A percentile compares a stretch with the other conserved stretches of the same genome.
These are phyloP conservation scores for Penicillium sp. DNA, from an alignment of 2,329 filamentous ascomycete genomes.

Conservation along the genomic window DNA sequence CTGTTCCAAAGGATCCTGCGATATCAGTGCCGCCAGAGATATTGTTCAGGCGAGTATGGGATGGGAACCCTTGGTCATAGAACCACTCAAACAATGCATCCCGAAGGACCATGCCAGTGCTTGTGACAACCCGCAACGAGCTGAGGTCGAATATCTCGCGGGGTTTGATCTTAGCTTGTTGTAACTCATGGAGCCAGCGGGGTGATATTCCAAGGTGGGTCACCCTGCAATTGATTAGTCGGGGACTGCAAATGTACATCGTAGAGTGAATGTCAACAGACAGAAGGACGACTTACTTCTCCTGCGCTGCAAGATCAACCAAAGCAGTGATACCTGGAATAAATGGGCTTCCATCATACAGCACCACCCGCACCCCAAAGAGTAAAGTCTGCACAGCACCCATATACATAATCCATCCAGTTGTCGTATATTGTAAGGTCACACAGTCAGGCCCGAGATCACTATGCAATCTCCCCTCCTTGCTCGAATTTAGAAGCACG, in stretches of 20 bases:
- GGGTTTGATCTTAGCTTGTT: conserved; percentile 62
- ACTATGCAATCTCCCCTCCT: conserved; percentile 60
- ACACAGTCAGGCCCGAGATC: conserved; percentile 44
- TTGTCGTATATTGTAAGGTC: conserved; percentile 62
- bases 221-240: conserved; percentile 58
- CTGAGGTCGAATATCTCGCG: conserved; percentile 62
- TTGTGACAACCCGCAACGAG: conserved; percentile 59
- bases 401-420: conserved; percentile 89
- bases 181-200: conserved; percentile 71
- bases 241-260: background rate
- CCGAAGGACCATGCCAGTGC: conserved; percentile 78
- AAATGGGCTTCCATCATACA: conserved; percentile 86
- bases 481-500: conserved; percentile 41
- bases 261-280: background rate
- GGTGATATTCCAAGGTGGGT: conserved; percentile 75
- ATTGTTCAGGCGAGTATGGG: conserved; percentile 57
- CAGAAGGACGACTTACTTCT: conserved; percentile 9
- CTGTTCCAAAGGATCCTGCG: conserved; percentile 33
- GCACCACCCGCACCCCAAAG: conserved; percentile 58
- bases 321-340: conserved; percentile 57
- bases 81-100: conserved; percentile 78
- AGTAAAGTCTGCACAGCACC: conserved; percentile 58
- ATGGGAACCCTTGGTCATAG: conserved; percentile 69
- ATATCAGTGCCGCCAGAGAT: conserved; percentile 34
- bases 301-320: conserved; percentile 58